phyloP scores from a whole-genome alignment of 129 eudicot genomes.

The Oenanthe sinensis region DNA sequence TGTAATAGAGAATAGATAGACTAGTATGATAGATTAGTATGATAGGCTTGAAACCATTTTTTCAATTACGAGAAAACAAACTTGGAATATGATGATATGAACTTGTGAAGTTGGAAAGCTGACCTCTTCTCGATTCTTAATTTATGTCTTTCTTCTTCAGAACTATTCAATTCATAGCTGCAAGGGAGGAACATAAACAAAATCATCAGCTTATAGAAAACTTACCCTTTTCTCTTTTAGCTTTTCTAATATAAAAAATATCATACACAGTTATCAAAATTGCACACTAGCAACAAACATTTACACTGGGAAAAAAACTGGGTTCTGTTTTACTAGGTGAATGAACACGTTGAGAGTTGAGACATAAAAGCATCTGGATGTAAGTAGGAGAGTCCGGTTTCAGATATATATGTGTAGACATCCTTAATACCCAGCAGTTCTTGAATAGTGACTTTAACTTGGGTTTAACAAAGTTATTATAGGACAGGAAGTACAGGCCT shows the following conservation, averaged over 20 bases:
- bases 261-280: background rate
- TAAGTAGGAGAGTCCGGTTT: background rate
- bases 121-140: slow-evolving; percentile 62
- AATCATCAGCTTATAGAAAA: background rate
- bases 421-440: background rate
- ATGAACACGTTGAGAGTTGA: background rate
- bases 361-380: background rate
- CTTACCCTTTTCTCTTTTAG: background rate
- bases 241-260: background rate
- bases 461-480: background rate
- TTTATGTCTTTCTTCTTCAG: slow-evolving; percentile 70
- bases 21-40: background rate
- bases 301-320: background rate
- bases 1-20: background rate
- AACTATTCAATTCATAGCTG: slow-evolving; percentile 77
- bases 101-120: slow-evolving; percentile 8
- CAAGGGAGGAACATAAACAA: slow-evolving; percentile 8
- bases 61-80: background rate
- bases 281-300: background rate
- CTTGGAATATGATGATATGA: background rate
- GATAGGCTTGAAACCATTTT: background rate
- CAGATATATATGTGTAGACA: background rate
- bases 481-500: background rate
- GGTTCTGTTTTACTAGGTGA: background rate
- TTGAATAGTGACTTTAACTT: background rate